Conservation (phyloP, 352 stramenopile species). For the Plasmopara muralis region DNA sequence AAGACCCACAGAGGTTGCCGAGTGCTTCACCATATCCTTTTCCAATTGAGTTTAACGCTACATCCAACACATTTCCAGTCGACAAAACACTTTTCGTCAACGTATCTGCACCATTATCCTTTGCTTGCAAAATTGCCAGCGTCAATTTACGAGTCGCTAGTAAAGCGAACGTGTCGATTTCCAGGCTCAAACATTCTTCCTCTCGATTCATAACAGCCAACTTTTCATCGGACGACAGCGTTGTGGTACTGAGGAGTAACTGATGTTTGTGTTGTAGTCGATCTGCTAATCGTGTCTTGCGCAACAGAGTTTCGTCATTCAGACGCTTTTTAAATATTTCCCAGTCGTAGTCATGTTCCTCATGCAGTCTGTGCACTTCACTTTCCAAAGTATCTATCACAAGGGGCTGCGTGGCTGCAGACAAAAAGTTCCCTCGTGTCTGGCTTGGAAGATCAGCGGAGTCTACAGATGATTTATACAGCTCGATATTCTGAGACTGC, state of each 20-base stretch:
- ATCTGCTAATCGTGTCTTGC: constrained; percentile 27
- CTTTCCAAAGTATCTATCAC: constrained; percentile 17
- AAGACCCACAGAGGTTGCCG: constrained; percentile 7
- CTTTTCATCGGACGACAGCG: constrained; percentile 9
- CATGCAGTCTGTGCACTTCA: constrained; percentile 26
- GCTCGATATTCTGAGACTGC: constrained; percentile 2
- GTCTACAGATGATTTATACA: not conserved
- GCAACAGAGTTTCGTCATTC: constrained; percentile 25
- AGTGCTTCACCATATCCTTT: constrained; percentile 16
- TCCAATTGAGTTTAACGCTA: constrained; percentile 13
- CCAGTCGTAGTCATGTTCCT: constrained; percentile 31
- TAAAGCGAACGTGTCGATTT: constrained; percentile 17
- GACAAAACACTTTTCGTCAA: constrained; percentile 14
- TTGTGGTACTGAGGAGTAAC: constrained; percentile 9
- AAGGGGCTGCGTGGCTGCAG: constrained; percentile 2
- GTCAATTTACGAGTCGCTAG: constrained; percentile 10
- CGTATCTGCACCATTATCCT: constrained; percentile 7
- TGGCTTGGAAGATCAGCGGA: not conserved
- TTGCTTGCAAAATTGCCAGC: constrained; percentile 10
- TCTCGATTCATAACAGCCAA: constrained; percentile 16
- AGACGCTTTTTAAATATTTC: constrained; percentile 20
- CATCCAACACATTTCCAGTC: constrained; percentile 16
- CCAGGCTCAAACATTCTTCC: constrained; percentile 8
- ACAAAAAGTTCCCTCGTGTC: not conserved
- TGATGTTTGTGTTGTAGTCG: constrained; percentile 31